Conservation (phyloP, 148 eudicot species). For the Spergularia bocconei region DNA sequence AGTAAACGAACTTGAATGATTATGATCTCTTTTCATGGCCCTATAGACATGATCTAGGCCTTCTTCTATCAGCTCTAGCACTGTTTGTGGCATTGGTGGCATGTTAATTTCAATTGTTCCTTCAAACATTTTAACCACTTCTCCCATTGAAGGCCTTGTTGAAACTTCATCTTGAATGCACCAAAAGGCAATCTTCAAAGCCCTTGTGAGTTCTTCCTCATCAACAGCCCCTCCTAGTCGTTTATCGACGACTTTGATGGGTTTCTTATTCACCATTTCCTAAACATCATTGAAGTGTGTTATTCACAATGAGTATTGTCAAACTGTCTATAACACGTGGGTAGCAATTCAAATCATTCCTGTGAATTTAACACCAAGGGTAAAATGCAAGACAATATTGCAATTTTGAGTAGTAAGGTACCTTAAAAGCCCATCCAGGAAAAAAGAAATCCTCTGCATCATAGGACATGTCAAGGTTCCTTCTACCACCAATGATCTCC, state of each 20-base stretch:
- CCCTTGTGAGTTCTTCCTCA: slow-evolving; percentile 59
- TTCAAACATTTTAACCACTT: slow-evolving; percentile 88
- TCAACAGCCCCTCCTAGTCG: slow-evolving; percentile 58
- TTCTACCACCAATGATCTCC: slow-evolving; percentile 85
- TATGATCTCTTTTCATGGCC: slow-evolving; percentile 82
- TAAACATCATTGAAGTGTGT: background rate
- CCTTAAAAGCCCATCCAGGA: slow-evolving; percentile 96
- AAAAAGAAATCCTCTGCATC: slow-evolving; percentile 76
- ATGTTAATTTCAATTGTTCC: slow-evolving; percentile 60
- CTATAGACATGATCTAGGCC: slow-evolving; percentile 82
- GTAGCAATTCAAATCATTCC: background rate
- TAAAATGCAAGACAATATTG: too few species aligned
- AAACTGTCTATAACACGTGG: too few species aligned
- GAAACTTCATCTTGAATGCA: slow-evolving; percentile 87
- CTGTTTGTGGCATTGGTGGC: slow-evolving; percentile 90
- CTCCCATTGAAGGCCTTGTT: slow-evolving; percentile 90
- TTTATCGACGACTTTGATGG: slow-evolving; percentile 66
- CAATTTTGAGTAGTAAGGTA: slow-evolving; percentile 16
- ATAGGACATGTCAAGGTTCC: slow-evolving; percentile 81
- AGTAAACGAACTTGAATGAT: slow-evolving; percentile 66
- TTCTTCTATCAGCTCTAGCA: slow-evolving; percentile 84
- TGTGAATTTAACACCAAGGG: background rate
- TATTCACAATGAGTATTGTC: background rate
- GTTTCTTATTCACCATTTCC: slow-evolving; percentile 61
- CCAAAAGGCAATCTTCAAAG: slow-evolving; percentile 77